A percentile compares a stretch with the other conserved stretches of the same genome.
Evolutionary conservation across 768 basidiomycete species (phyloP).

Genomic region (Hirschioporus abietinus): DNA sequence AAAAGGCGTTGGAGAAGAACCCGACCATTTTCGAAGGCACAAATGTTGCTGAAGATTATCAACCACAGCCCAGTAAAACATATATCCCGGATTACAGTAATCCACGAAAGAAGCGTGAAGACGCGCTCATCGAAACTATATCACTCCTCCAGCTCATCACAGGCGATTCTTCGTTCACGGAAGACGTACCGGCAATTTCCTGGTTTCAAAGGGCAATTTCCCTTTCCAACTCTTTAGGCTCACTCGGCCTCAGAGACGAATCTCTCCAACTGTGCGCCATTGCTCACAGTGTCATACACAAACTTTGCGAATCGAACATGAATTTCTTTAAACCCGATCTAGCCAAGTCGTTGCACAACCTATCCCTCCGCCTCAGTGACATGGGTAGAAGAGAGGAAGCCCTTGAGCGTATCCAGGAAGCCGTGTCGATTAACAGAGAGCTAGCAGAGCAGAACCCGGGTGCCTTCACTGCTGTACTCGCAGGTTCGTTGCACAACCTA

Average conservation of each 20-base stretch:
- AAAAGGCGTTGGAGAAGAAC: too few relatives aligned
- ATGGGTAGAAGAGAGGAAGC: constrained; percentile 11
- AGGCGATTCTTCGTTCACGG: too few relatives aligned
- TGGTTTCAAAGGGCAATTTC: too few relatives aligned
- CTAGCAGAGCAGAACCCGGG: not conserved
- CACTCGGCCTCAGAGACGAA: constrained; percentile 4
- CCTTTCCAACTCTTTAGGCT: not conserved
- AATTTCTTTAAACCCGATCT: constrained; percentile 9
- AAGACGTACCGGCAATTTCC: too few relatives aligned
- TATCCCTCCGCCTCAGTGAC: constrained; percentile 8
- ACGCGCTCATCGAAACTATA: too few relatives aligned
- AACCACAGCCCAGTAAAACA: too few relatives aligned
- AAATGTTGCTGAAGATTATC: too few relatives aligned
- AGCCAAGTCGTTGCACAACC: constrained; percentile 9
- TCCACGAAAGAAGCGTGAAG: too few relatives aligned
- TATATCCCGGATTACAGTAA: too few relatives aligned
- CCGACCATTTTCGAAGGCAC: too few relatives aligned
- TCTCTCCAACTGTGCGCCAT: constrained; percentile 8
- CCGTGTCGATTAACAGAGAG: not conserved
- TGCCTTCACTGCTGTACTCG: constrained; percentile 5
- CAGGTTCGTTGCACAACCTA: constrained; percentile 6
- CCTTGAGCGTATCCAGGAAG: constrained; percentile 4
- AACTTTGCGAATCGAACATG: constrained; percentile 7
- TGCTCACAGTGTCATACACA: constrained; percentile 6
- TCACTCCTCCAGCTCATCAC: too few relatives aligned